Conservation (phyloP, 2,329 filamentous ascomycete genomes). For the Colletotrichum aenigma region DNA sequence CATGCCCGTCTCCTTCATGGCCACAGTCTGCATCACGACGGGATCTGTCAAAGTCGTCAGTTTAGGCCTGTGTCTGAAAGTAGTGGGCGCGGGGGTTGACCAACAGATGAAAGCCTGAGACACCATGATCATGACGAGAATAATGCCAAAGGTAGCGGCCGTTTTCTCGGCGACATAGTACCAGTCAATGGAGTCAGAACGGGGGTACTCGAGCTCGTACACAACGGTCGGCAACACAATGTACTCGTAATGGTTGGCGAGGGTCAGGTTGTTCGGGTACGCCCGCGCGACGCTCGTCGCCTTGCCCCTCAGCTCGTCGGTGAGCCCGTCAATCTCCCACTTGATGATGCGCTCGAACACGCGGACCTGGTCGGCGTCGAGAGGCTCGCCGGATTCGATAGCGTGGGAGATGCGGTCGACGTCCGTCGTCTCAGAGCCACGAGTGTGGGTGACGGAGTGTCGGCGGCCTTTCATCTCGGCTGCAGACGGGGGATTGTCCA, state of each 20-base stretch:
- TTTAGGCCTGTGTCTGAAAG: not conserved
- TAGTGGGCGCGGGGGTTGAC: not conserved
- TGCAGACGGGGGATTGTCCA: constrained; percentile 44
- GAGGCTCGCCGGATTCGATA: constrained; percentile 63
- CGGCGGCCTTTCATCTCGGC: constrained; percentile 39
- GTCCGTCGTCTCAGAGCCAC: constrained; percentile 48
- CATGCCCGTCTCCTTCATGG: constrained; percentile 70
- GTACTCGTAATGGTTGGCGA: constrained; percentile 72
- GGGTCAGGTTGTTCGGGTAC: constrained; percentile 74
- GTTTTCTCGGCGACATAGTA: constrained; percentile 76
- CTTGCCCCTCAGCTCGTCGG: constrained; percentile 70
- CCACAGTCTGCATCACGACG: constrained; percentile 68
- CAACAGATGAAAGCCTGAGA: constrained; percentile 74
- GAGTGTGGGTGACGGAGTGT: constrained; percentile 38
- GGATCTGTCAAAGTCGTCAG: constrained; percentile 51
- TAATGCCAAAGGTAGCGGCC: constrained; percentile 71
- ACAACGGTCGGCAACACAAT: constrained; percentile 77
- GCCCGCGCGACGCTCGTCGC: constrained; percentile 50
- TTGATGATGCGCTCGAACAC: constrained; percentile 70
- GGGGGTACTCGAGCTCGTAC: constrained; percentile 80
- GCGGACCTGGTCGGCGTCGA: constrained; percentile 66
- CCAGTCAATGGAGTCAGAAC: constrained; percentile 72
- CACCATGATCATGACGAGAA: constrained; percentile 80
- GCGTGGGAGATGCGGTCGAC: constrained; percentile 65
- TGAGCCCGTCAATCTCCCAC: constrained; percentile 67